Evolutionary conservation across 2,329 filamentous ascomycete species (phyloP).

Genomic region (Colletotrichum tabaci): DNA sequence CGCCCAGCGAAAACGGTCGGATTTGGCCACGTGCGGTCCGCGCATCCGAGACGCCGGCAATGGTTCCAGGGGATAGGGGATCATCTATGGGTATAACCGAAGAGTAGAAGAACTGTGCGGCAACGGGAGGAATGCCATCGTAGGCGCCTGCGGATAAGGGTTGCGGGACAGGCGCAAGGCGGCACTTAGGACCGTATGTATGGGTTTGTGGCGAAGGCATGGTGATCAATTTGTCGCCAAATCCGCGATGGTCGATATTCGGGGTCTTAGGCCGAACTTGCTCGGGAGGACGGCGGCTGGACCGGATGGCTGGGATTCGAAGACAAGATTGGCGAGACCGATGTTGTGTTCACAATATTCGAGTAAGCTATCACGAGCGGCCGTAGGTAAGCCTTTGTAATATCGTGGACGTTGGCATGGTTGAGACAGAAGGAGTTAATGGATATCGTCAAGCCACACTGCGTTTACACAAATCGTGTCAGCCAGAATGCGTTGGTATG

Average conservation of each 20-base stretch:
- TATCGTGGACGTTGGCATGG: slow-evolving; percentile 11
- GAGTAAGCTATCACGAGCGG: slow-evolving; percentile 7
- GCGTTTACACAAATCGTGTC: not conserved
- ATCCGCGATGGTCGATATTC: not conserved
- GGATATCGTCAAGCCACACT: not conserved
- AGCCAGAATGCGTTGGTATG: not conserved
- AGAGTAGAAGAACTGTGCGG: slow-evolving; percentile 87
- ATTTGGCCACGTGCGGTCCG: slow-evolving; percentile 72
- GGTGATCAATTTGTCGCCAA: not conserved
- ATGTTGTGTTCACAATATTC: not conserved
- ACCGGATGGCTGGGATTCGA: not conserved
- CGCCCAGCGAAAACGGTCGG: slow-evolving; percentile 83
- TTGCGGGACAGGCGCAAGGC: slow-evolving; percentile 64
- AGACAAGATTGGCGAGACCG: not conserved
- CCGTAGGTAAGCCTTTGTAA: not conserved
- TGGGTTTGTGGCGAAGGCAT: slow-evolving; percentile 55
- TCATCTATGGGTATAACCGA: slow-evolving; percentile 89
- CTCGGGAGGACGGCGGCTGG: not conserved
- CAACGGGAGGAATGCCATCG: slow-evolving; percentile 70
- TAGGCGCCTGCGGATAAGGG: slow-evolving; percentile 51
- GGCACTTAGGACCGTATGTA: slow-evolving; percentile 73
- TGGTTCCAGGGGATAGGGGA: slow-evolving; percentile 78
- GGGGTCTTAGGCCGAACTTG: not conserved
- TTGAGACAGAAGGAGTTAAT: not conserved
- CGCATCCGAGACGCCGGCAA: slow-evolving; percentile 65